Evolutionary conservation across 2,329 filamentous ascomycete species (phyloP).

Genomic region (Fusarium concolor): DNA sequence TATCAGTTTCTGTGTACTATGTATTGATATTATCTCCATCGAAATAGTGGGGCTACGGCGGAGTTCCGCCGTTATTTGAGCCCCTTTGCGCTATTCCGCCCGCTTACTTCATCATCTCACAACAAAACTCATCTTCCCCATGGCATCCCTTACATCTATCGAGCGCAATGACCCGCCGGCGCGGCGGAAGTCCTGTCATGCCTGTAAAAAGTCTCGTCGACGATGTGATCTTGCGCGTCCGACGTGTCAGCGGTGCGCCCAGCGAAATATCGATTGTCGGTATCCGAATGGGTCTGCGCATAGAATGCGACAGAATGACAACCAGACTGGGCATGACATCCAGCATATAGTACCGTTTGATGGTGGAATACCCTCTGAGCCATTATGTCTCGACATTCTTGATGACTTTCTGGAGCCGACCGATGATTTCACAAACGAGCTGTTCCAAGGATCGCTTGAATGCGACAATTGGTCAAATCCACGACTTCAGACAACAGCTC

Average conservation of each 20-base stretch:
- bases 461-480: not conserved
- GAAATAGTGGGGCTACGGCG: not conserved
- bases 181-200: constrained; percentile 6
- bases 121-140: not conserved
- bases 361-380: rapidly evolving
- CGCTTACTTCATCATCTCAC: not conserved
- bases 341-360: rapidly evolving
- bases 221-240: constrained; percentile 6
- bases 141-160: not conserved
- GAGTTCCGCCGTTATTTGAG: not conserved
- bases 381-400: not conserved
- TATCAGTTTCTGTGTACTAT: rapidly evolving
- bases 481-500: not conserved
- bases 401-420: not conserved
- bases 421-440: not conserved
- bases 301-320: too few relatives aligned
- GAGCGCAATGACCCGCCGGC: constrained; percentile 2
- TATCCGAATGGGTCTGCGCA: not conserved
- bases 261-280: constrained; percentile 1
- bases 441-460: not conserved
- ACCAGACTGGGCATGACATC: too few relatives aligned
- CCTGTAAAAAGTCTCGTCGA: not conserved
- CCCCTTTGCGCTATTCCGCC: constrained; percentile 2
- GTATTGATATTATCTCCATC: not conserved
- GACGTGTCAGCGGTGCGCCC: not conserved